phyloP scores from a whole-genome alignment of 768 basidiomycete species.

The Podaxis sp. region DNA sequence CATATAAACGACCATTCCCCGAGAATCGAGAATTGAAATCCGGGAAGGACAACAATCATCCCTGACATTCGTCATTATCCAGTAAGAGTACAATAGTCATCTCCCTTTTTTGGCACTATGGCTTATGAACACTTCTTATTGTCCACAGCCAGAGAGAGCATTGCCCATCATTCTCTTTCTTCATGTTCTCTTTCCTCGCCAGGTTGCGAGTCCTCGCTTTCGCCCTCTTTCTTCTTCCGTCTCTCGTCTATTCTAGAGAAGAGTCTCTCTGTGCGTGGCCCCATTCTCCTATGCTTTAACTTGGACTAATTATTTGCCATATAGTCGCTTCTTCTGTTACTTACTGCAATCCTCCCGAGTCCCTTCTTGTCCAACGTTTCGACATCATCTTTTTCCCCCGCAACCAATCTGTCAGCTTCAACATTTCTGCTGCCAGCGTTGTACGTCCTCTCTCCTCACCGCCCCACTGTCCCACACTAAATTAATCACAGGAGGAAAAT shows the following conservation, averaged over 20 bases:
- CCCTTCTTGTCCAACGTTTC: slow-evolving; percentile 74
- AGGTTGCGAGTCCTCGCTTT: slow-evolving; percentile 60
- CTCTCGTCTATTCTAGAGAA: slow-evolving; percentile 43
- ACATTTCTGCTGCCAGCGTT: slow-evolving; percentile 82
- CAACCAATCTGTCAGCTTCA: slow-evolving; percentile 77
- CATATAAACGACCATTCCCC: not conserved
- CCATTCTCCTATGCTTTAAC: not conserved
- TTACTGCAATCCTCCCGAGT: slow-evolving; percentile 78
- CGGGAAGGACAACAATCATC: not conserved
- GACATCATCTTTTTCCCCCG: slow-evolving; percentile 65
- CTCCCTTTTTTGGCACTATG: slow-evolving; percentile 7
- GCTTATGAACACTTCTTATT: slow-evolving; percentile 6
- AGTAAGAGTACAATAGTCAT: not conserved
- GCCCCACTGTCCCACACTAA: slow-evolving; percentile 11
- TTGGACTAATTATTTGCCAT: slow-evolving; percentile 13
- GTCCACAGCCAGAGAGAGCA: slow-evolving; percentile 7
- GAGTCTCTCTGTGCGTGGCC: slow-evolving; percentile 55
- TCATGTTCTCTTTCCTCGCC: slow-evolving; percentile 70
- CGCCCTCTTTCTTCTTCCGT: slow-evolving; percentile 30
- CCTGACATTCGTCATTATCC: not conserved
- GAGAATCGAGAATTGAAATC: not conserved
- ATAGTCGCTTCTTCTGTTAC: slow-evolving; percentile 85
- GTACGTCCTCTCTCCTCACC: slow-evolving; percentile 39
- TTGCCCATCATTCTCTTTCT: slow-evolving; percentile 23
- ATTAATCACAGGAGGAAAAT: slow-evolving; percentile 52